Percentiles rank a stretch among this genome's conserved stretches.
phyloP scores from a whole-genome alignment of 2,329 filamentous ascomycete genomes.

The Elsinoe arachidis region DNA sequence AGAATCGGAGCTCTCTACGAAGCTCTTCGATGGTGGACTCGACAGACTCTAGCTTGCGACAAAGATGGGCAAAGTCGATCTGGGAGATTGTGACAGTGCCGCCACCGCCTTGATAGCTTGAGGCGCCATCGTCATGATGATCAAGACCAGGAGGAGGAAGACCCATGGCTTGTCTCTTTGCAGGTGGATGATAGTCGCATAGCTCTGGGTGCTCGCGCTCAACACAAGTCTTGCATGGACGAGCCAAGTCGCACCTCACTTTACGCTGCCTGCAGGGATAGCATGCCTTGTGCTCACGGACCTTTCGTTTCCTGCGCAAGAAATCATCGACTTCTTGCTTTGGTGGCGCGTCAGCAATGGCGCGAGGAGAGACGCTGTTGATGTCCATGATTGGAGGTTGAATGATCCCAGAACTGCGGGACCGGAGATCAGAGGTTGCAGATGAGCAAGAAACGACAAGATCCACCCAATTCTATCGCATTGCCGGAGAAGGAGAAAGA shows the following conservation, averaged over 20 bases:
- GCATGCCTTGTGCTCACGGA: slow-evolving; percentile 45
- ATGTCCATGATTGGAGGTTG: slow-evolving; percentile 14
- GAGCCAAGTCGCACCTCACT: slow-evolving; percentile 38
- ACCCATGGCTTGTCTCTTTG: slow-evolving; percentile 27
- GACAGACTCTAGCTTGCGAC: slow-evolving; percentile 39
- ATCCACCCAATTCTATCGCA: slow-evolving; percentile 3
- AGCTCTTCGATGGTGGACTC: slow-evolving; percentile 40
- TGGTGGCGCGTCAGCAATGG: slow-evolving; percentile 19
- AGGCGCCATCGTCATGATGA: slow-evolving; percentile 17
- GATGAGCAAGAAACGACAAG: not conserved
- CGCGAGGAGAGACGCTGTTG: slow-evolving; percentile 10
- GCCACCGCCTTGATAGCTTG: not conserved
- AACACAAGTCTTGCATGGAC: slow-evolving; percentile 44
- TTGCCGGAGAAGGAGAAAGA: not conserved
- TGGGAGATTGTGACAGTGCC: slow-evolving; percentile 25
- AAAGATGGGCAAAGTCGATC: slow-evolving; percentile 41
- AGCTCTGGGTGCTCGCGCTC: slow-evolving; percentile 44
- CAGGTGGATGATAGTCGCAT: slow-evolving; percentile 34
- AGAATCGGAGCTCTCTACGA: slow-evolving; percentile 24
- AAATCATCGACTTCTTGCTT: slow-evolving; percentile 43
- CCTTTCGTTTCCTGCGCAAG: slow-evolving; percentile 42
- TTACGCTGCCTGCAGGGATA: slow-evolving; percentile 41
- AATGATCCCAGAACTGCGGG: slow-evolving; percentile 1
- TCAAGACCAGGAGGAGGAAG: not conserved
- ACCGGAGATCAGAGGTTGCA: slow-evolving; percentile 4